These are phyloP conservation scores for Herpotrichia juniperi DNA, from an alignment of 2,329 filamentous ascomycete genomes.

Conservation along the genomic window DNA sequence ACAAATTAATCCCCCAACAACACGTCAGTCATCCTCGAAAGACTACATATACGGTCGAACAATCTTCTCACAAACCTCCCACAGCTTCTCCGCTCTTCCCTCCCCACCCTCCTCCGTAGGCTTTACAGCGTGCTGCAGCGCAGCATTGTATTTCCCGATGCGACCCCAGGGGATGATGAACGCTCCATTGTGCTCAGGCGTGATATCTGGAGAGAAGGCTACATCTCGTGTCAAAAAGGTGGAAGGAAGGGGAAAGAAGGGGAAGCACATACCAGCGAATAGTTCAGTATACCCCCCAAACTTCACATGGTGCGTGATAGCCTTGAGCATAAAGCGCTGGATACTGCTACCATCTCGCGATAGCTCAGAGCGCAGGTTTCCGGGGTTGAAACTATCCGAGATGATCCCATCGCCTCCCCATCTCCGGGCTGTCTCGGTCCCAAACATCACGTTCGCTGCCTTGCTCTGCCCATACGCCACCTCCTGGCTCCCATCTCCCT, in stretches of 20 bases:
- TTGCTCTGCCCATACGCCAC: conserved; percentile 18
- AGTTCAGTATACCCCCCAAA: conserved; percentile 57
- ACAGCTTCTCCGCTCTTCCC: conserved; percentile 43
- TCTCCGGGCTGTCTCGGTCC: conserved; percentile 10
- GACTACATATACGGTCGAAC: conserved; percentile 21
- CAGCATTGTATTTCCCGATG: conserved; percentile 30
- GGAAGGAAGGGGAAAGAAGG: background rate
- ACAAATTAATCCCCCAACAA: too few species aligned
- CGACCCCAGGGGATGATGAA: conserved; percentile 40
- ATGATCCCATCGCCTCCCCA: conserved; percentile 13
- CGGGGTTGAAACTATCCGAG: conserved; percentile 15
- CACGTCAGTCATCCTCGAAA: background rate
- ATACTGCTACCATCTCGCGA: conserved; percentile 40
- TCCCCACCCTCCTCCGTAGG: conserved; percentile 29
- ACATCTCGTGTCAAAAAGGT: background rate
- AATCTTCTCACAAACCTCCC: conserved; percentile 50
- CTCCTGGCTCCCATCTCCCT: background rate
- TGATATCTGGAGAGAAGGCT: conserved; percentile 48
- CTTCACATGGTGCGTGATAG: conserved; percentile 26
- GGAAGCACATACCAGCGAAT: conserved; percentile 39
- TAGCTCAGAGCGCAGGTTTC: conserved; percentile 18
- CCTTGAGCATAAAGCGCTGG: background rate
- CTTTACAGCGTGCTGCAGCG: conserved; percentile 27
- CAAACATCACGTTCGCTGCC: conserved; percentile 20
- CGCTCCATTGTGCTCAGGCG: conserved; percentile 38